These are phyloP conservation scores for Coemansia sp. DNA, from an alignment of 192 early-diverging fungal species.

Conservation along the genomic window DNA sequence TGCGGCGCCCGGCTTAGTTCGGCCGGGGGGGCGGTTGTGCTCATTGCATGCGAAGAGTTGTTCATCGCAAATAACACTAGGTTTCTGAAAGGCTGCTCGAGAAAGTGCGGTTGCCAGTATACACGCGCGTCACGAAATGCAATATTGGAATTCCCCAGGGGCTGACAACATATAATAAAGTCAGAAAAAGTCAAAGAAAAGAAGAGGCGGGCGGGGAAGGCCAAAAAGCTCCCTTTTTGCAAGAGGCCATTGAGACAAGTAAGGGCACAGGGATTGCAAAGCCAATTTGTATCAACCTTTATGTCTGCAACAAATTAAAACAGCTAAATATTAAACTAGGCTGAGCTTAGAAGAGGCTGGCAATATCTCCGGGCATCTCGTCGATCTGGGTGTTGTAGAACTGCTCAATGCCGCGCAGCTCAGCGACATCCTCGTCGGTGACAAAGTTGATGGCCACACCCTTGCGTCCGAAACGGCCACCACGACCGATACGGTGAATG, in stretches of 20 bases:
- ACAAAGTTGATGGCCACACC: conserved; percentile 99
- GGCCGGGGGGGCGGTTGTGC: conserved; percentile 13
- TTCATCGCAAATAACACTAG: background rate
- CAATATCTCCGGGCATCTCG: conserved; percentile 99
- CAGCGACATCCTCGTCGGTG: conserved; percentile 87
- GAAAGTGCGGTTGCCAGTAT: background rate
- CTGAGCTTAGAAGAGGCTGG: conserved; percentile 69
- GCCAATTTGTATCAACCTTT: background rate
- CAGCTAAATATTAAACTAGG: background rate
- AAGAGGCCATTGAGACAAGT: no score
- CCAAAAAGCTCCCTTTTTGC: conserved; percentile 1
- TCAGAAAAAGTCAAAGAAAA: background rate
- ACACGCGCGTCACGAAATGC: background rate
- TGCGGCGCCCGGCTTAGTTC: conserved; percentile 1
- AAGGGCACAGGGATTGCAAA: no score
- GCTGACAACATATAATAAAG: background rate
- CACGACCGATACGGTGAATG: conserved; percentile 99
- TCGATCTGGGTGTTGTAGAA: conserved; percentile 99
- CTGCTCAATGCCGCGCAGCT: conserved; percentile 85
- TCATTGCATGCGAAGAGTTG: conserved; percentile 4
- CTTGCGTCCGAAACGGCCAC: conserved; percentile 99
- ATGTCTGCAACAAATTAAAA: background rate
- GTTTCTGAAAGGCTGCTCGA: no score
- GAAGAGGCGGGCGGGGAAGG: background rate
- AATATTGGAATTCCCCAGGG: background rate